Conservation (phyloP, 75 land plant genomes). For the Picea sitchensis region DNA sequence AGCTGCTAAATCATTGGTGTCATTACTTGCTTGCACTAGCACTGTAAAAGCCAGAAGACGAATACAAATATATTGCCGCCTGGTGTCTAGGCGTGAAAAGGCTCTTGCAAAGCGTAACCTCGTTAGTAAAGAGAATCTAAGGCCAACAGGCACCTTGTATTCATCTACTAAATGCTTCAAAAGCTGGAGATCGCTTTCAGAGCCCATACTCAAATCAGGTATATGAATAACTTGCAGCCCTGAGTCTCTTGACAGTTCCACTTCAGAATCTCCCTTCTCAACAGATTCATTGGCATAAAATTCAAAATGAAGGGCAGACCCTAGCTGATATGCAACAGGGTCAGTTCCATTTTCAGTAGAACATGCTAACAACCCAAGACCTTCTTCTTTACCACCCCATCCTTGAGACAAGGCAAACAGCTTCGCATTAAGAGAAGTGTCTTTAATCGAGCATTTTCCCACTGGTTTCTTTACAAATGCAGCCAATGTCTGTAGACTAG, state of each 20-base stretch:
- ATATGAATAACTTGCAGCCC: constrained; percentile 91
- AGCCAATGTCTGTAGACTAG: constrained; percentile 78
- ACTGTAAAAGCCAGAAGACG: constrained; percentile 85
- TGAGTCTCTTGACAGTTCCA: constrained; percentile 15
- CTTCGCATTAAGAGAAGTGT: constrained; percentile 63
- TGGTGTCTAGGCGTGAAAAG: constrained; percentile 48
- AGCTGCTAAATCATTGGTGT: constrained; percentile 70
- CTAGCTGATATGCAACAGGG: constrained; percentile 42
- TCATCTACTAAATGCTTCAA: constrained; percentile 59
- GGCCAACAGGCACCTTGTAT: constrained; percentile 57
- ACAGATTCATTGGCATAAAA: constrained; percentile 57
- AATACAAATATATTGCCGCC: constrained; percentile 78
- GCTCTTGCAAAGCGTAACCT: constrained; percentile 90
- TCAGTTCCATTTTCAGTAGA: constrained; percentile 59
- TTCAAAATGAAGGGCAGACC: constrained; percentile 92
- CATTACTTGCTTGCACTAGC: constrained; percentile 80
- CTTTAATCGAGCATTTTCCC: constrained; percentile 62
- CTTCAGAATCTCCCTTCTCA: constrained; percentile 15
- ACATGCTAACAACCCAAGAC: constrained; percentile 86
- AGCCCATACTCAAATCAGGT: constrained; percentile 34
- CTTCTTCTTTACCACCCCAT: constrained; percentile 99
- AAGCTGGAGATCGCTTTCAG: constrained; percentile 71
- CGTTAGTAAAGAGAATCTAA: constrained; percentile 81
- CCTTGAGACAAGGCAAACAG: constrained; percentile 93
- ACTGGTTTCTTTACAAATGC: constrained; percentile 81